Evolutionary conservation across 1,284 basidiomycete species (phyloP), one percentile per base, ranked within the genome.

Genomic region (Schizophyllum amplum): DNA sequence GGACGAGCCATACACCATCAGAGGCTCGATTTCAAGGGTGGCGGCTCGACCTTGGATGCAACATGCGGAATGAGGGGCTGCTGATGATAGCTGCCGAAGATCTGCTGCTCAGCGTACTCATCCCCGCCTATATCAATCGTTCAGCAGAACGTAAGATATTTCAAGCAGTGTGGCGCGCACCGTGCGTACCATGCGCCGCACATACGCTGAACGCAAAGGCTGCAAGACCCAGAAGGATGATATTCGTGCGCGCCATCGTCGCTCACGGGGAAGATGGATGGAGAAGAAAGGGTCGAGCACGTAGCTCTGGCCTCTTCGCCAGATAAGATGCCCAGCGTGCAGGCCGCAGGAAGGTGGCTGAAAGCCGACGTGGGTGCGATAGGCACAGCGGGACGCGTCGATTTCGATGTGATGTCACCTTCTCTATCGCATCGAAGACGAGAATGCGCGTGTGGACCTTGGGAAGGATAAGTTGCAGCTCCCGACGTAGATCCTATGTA

Each of bases 1-100:
- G 15, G 79, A 76, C 2, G 77, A 70, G 0, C 90, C 90, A 25
- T 86, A 86, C 4, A 81, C 70, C 22, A 84, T 72, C 13, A 93
- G 72, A 26, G 82, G 78, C 13, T 76, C 62, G 9, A 91, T 66
- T 57, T 83, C 61, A 91, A 69, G 2, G 74, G 73, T 2, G 81
- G 81, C 49, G 24, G 48, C 24, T 50, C 48, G 33, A 42, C 7
- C 3, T 17, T 17, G 7, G 33, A 42, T 42, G 3, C 2, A 17
- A 17, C 33, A 9, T 42, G 33, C 11, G 33, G 33, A 3, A 42
- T 9, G 17, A 42, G 33, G 17, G 33, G 33, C 33, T 42, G 33
- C 33, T 42, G 33, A 9, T 42, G 33, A 42, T 42, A 42, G 33
- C 33, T 42, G 3, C 13, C 33, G 7, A 42, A 42, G 33, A 42